Conservation (phyloP, 768 basidiomycete species). For the Pisolithus sp. region DNA sequence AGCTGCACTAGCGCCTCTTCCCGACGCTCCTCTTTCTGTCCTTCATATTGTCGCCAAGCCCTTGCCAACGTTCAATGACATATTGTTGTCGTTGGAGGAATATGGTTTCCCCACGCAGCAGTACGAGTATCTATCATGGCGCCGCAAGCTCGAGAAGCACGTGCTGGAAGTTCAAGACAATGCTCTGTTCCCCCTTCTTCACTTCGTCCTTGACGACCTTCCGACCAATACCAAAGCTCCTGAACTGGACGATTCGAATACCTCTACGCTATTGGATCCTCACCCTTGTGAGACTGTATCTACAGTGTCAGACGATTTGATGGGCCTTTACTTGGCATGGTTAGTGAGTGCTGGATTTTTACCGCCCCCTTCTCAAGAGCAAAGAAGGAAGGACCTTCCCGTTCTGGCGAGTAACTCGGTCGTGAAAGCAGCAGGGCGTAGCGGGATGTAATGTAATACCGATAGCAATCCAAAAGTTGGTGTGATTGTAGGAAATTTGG, state of each 20-base stretch:
- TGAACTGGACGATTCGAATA: slow-evolving; percentile 83
- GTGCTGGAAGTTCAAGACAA: slow-evolving; percentile 94
- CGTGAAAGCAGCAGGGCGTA: slow-evolving; percentile 65
- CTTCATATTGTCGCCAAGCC: slow-evolving; percentile 85
- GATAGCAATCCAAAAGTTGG: neutral
- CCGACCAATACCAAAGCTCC: slow-evolving; percentile 95
- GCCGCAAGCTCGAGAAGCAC: slow-evolving; percentile 87
- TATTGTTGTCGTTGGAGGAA: slow-evolving; percentile 62
- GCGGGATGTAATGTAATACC: slow-evolving; percentile 44
- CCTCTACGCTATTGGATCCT: slow-evolving; percentile 49
- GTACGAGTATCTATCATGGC: slow-evolving; percentile 90
- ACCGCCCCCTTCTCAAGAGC: slow-evolving; percentile 39
- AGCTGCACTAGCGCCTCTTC: slow-evolving; percentile 59
- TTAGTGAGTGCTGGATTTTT: slow-evolving; percentile 81
- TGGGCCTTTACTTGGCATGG: slow-evolving; percentile 92
- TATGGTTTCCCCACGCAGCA: slow-evolving; percentile 78
- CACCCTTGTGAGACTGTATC: slow-evolving; percentile 31
- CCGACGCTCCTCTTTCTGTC: slow-evolving; percentile 46
- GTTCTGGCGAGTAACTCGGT: slow-evolving; percentile 31
- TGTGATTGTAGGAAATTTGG: too few relatives aligned
- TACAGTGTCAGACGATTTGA: slow-evolving; percentile 69
- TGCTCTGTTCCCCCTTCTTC: slow-evolving; percentile 92
- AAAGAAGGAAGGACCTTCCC: slow-evolving; percentile 44
- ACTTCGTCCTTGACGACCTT: slow-evolving; percentile 95
- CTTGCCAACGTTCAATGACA: slow-evolving; percentile 80